Evolutionary conservation across 257 asterid species (phyloP), one percentile per base, ranked within the genome.

Genomic region (Cordia subcordata): DNA sequence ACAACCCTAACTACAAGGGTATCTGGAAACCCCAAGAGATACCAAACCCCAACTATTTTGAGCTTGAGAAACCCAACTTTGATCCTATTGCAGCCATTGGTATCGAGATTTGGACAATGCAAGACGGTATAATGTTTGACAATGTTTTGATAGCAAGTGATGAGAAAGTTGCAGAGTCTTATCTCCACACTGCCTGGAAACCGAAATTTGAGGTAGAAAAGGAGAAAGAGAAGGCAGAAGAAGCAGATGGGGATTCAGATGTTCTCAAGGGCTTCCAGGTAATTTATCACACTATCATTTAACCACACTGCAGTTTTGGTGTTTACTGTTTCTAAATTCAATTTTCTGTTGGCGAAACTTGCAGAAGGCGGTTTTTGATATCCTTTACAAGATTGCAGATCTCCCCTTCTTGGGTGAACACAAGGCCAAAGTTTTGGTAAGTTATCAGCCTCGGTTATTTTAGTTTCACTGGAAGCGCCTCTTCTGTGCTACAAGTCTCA

Each of bases 91-190:
- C 99, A 10, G 96, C 96, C 44, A 57, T 88, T 60, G 99, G 99
- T n/a, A 88, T 92, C 71, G 99, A 92, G 79, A 88, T 92, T 56
- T 92, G 97, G 99, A 88, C 97, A 38, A 88, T 88, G 99, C 96
- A 88, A 63, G 96, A 88, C 60, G 96, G 99, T 16, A 84, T 92
- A 37, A 64, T 88, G 72, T 92, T 92, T 12, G 99, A 92, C 78
- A 92, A 86, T 65, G 58, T 92, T 68, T 61, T 92, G 85, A 80
- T 92, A 4, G 79, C 86, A 4, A 73, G 81, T 10, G 77, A 73
- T 55, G 99, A 92, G 61, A 69, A 72, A 53, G 87, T 64, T 16
- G 99, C 96, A 11, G 95, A 84, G 68, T 71, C 82, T 20, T 77
- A 79, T 79, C 69, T 92, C 32, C 65, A 75, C 56, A 75, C 83